Conservation (phyloP, 2,329 filamentous ascomycete genomes). For the Colletotrichum sansevieriae region DNA sequence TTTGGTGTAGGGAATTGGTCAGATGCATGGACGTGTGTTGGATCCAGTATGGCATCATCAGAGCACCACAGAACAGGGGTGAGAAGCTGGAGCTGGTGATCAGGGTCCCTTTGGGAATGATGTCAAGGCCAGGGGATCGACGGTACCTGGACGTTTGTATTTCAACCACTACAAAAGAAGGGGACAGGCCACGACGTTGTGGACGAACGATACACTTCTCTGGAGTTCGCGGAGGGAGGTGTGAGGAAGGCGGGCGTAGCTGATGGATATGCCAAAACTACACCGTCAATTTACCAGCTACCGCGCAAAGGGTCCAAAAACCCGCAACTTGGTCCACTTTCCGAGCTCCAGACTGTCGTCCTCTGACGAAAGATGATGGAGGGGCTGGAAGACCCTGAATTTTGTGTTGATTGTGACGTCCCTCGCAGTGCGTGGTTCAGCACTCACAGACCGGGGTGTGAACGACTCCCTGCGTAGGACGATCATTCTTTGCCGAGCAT, state of each 20-base stretch:
- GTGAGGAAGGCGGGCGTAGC: no score
- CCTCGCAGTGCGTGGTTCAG: conserved; percentile 16
- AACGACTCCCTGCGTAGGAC: background rate
- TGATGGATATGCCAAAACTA: no score
- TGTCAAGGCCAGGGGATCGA: conserved; percentile 37
- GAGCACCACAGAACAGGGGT: conserved; percentile 5
- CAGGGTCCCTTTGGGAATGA: conserved; percentile 25
- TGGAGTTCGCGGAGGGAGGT: background rate
- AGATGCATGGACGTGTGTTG: conserved; percentile 3
- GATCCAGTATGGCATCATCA: conserved; percentile 36
- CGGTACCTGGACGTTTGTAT: background rate
- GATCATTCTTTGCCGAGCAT: no score
- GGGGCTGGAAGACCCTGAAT: background rate
- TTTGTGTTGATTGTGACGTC: conserved; percentile 32
- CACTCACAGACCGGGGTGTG: background rate
- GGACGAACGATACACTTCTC: conserved; percentile 3
- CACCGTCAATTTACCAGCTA: no score
- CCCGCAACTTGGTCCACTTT: conserved; percentile 29
- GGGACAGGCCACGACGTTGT: conserved; percentile 7
- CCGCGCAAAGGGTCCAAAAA: conserved; percentile 35
- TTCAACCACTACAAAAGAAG: background rate
- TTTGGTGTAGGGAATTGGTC: background rate
- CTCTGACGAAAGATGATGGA: conserved; percentile 25
- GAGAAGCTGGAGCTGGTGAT: conserved; percentile 3
- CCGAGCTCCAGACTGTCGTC: background rate